A percentile compares a stretch with the other conserved stretches of the same genome.
These are phyloP conservation scores for Penicillium canescens DNA, from an alignment of 495 filamentous ascomycete genomes.

Conservation along the genomic window DNA sequence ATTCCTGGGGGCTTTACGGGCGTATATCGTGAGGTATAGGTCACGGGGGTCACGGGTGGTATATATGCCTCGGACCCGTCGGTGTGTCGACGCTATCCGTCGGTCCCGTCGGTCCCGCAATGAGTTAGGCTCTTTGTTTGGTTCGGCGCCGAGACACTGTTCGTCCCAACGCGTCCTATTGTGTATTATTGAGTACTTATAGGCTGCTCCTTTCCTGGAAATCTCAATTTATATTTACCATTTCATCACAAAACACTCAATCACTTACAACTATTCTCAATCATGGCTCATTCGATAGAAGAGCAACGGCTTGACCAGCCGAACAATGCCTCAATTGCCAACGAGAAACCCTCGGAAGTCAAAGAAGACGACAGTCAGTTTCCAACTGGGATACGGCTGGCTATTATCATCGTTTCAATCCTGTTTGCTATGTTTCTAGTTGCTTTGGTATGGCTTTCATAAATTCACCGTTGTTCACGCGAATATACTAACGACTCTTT, in stretches of 20 bases:
- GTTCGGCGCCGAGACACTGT: no score
- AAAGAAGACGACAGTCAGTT: background rate
- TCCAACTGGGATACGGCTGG: background rate
- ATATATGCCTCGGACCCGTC: no score
- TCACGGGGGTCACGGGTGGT: no score
- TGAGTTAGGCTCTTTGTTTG: no score
- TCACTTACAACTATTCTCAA: background rate
- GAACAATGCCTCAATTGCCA: background rate
- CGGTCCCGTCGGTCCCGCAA: no score
- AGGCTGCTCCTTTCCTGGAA: no score
- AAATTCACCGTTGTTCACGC: background rate
- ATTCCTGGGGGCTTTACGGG: no score
- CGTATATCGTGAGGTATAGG: no score
- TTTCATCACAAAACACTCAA: background rate
- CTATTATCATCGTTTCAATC: slow-evolving; percentile 27
- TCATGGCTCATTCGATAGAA: background rate
- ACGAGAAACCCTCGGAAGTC: slow-evolving; percentile 3
- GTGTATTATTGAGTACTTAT: no score
- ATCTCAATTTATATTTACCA: background rate
- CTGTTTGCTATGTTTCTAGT: slow-evolving; percentile 35
- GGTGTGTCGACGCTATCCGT: no score
- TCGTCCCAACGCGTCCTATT: no score
- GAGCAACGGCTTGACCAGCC: background rate
- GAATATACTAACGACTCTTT: background rate
- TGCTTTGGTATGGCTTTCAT: slow-evolving; percentile 28